Base-by-base conservation (phyloP, 108 stramenopile species). In the Mediolabrus comicus region DNA sequence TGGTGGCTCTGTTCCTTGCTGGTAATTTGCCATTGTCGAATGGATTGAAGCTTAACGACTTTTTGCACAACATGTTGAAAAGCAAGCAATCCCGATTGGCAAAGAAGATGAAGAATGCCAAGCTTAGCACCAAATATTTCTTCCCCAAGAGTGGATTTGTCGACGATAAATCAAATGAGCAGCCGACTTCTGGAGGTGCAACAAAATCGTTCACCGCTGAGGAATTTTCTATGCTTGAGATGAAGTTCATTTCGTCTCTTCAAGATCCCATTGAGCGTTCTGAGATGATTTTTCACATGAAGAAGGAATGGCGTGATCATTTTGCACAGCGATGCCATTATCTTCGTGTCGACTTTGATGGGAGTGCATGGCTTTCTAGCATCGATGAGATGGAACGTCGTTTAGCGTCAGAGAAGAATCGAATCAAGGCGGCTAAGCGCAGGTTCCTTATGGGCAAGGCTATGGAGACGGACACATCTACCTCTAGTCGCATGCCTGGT, bases 61-160 rank as follows among this genome's bases (percentile, higher is more conserved):
- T 93, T 60, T 63, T 93, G 14, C 73, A 62, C 17, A 72, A 57
- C 63, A 93, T 90, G 86, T 82, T 93, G 60, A 88, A 90, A 60
- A 86, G 86, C 34, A 93, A 93, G 62, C 92, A 88, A 53, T 89
- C 87, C 31, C 82, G 92, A 22, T 82, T 93, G 22, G 90, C 92
- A 27, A 93, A 93, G 63, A 93, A 93, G 76, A 93, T 93, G 92
- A 93, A 93, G 59, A 88, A 93, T 33, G 89, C 92, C 29, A 87
- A 84, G 64, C 73, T 93, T 3, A 86, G 84, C 55, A 61, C 87
- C 71, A 87, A 77, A 62, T 72, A 76, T 13, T 93, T 79, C 59
- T 59, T 72, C 53, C 73, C 65, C 2, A 62, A 35, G 2, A 43
- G 35, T 30, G 86, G 89, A 11, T 80, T 27, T 59, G 51, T 93